These are phyloP conservation scores for Stellera chamaejasme DNA, from an alignment of 345 rosid genomes.

Conservation along the genomic window DNA sequence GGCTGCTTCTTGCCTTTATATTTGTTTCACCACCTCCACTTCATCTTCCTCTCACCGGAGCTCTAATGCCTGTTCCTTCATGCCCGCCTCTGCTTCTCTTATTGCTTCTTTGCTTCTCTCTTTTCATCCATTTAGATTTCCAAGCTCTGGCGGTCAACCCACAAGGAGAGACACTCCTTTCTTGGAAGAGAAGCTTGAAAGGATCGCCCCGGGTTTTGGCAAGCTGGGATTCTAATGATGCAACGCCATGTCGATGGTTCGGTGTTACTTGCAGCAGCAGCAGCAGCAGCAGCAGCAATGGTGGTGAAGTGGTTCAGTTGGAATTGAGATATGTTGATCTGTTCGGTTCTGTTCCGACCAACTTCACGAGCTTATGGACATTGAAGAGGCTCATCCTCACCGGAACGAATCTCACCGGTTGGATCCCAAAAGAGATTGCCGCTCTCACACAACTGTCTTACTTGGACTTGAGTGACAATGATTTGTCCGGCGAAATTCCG, in stretches of 20 bases:
- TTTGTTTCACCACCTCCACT: conserved; percentile 27
- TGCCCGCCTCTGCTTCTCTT: conserved; percentile 23
- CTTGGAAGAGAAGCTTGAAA: conserved; percentile 42
- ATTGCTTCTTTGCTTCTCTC: conserved; percentile 2
- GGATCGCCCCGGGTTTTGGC: conserved; percentile 24
- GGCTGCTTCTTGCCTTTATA: too few relatives aligned
- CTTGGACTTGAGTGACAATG: conserved; percentile 69
- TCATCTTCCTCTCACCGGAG: conserved; percentile 28
- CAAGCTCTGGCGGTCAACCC: conserved; percentile 28
- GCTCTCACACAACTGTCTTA: conserved; percentile 21
- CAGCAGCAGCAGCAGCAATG: conserved; percentile 21
- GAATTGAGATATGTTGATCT: conserved; percentile 41
- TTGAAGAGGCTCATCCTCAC: conserved; percentile 39
- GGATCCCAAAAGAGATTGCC: conserved; percentile 45
- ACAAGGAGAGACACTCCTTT: conserved; percentile 54
- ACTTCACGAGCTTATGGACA: conserved; percentile 33
- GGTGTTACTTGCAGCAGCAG: conserved; percentile 37
- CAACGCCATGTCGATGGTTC: conserved; percentile 50
- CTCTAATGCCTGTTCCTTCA: conserved; percentile 59
- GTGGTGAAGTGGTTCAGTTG: conserved; percentile 27
- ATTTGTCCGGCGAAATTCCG: conserved; percentile 59
- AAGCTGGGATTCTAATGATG: conserved; percentile 29
- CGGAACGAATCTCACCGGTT: conserved; percentile 66
- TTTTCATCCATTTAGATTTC: conserved; percentile 11
- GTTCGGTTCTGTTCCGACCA: conserved; percentile 35